These are phyloP conservation scores for Phaffia australis DNA, from an alignment of 768 basidiomycete species.

Conservation along the genomic window DNA sequence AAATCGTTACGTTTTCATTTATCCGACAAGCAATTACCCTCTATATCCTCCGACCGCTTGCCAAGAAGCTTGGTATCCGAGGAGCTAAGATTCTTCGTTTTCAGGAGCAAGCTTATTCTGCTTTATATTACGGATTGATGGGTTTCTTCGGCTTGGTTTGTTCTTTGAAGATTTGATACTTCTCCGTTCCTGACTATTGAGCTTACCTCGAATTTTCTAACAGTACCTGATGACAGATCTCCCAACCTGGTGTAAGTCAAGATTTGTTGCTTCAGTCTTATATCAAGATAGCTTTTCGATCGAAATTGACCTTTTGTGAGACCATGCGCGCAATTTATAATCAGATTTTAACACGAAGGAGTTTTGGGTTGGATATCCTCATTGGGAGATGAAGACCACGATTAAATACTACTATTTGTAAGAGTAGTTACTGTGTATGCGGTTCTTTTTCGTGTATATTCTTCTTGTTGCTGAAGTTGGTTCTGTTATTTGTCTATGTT, in stretches of 20 bases:
- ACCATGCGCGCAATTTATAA: background rate
- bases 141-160: constrained; percentile 69
- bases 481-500: background rate
- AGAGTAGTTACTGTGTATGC: background rate
- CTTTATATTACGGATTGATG: constrained; percentile 63
- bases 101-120: constrained; percentile 78
- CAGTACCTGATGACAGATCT: constrained; percentile 51
- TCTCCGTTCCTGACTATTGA: background rate
- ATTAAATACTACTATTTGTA: constrained; percentile 81
- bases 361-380: constrained; percentile 86
- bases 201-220: background rate
- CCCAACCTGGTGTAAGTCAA: constrained; percentile 24
- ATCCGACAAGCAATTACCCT: constrained; percentile 63
- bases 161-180: constrained; percentile 27
- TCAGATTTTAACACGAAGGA: constrained; percentile 51
- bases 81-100: constrained; percentile 65
- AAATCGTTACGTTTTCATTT: constrained; percentile 82
- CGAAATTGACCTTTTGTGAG: background rate
- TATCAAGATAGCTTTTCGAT: background rate
- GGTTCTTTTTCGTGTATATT: background rate
- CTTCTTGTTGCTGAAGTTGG: background rate
- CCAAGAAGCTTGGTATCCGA: constrained; percentile 60
- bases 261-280: background rate
- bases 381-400: constrained; percentile 72
- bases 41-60: constrained; percentile 56